These are phyloP conservation scores for Fusarium pseudocircinatum DNA, from an alignment of 2,329 filamentous ascomycete species.

Conservation along the genomic window DNA sequence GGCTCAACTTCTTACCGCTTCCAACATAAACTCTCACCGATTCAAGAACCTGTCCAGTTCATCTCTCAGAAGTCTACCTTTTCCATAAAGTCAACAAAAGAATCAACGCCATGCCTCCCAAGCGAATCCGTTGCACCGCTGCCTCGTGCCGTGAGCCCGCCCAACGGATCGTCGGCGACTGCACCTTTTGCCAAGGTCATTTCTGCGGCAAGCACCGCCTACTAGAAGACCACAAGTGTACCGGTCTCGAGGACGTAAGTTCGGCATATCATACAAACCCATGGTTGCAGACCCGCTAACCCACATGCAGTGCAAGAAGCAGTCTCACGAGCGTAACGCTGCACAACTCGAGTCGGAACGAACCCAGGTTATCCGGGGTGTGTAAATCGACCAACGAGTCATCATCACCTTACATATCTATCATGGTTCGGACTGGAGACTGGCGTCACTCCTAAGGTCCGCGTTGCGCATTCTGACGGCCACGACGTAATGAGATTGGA, in stretches of 20 bases:
- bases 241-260: conserved; percentile 85
- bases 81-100: background rate
- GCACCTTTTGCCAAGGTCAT: conserved; percentile 91
- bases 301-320: conserved; percentile 82
- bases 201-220: conserved; percentile 96
- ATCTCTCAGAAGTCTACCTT: background rate
- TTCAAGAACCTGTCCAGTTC: conserved; percentile 11
- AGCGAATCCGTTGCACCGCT: conserved; percentile 86
- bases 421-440: conserved; percentile 16
- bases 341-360: conserved; percentile 92
- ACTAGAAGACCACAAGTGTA: conserved; percentile 93
- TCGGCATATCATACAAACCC: background rate
- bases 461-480: conserved; percentile 31
- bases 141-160: conserved; percentile 89
- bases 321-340: conserved; percentile 92
- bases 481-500: conserved; percentile 42
- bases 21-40: conserved; percentile 22
- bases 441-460: conserved; percentile 32
- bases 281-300: conserved; percentile 1
- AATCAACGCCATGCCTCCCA: conserved; percentile 67
- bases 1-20: conserved; percentile 20
- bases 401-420: background rate
- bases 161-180: conserved; percentile 95
- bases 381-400: conserved; percentile 60
- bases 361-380: conserved; percentile 92